Percentiles rank a stretch among this genome's conserved stretches.
Conservation (phyloP, 2,329 filamentous ascomycete genomes). For the Nigrospora oryzae region DNA sequence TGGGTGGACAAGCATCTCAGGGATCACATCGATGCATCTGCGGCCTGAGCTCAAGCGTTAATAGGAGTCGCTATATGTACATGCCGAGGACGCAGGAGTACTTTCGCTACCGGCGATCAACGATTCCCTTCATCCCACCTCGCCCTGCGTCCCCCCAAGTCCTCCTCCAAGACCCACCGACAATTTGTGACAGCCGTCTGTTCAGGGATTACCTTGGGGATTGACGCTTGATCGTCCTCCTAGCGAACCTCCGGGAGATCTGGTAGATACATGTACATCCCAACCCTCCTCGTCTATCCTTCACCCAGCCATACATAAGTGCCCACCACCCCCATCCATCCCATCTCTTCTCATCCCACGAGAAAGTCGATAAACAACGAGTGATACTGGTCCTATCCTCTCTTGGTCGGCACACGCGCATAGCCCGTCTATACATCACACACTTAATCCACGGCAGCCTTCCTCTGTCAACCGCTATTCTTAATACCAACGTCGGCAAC, state of each 20-base stretch:
- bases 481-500: not conserved
- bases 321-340: conserved; percentile 28
- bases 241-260: conserved; percentile 39
- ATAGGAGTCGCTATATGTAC: conserved; percentile 32
- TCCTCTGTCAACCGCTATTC: not conserved
- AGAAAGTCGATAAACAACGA: conserved; percentile 7
- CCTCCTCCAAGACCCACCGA: conserved; percentile 34
- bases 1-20: conserved; percentile 15
- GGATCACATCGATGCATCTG: conserved; percentile 26
- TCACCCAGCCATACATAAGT: conserved; percentile 35
- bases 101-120: conserved; percentile 24
- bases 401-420: not conserved
- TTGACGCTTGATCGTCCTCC: conserved; percentile 42
- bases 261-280: conserved; percentile 34
- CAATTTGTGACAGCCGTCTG: conserved; percentile 44
- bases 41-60: conserved; percentile 28
- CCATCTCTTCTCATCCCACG: conserved; percentile 15
- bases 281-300: conserved; percentile 22
- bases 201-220: conserved; percentile 39
- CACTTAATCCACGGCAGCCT: not conserved
- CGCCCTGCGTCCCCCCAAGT: conserved; percentile 19
- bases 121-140: conserved; percentile 30
- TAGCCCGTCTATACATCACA: no score
- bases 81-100: conserved; percentile 24
- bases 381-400: conserved; percentile 6